Base-by-base conservation (phyloP, 192 early-diverging fungal genomes). In the Umbelopsis sp. region DNA sequence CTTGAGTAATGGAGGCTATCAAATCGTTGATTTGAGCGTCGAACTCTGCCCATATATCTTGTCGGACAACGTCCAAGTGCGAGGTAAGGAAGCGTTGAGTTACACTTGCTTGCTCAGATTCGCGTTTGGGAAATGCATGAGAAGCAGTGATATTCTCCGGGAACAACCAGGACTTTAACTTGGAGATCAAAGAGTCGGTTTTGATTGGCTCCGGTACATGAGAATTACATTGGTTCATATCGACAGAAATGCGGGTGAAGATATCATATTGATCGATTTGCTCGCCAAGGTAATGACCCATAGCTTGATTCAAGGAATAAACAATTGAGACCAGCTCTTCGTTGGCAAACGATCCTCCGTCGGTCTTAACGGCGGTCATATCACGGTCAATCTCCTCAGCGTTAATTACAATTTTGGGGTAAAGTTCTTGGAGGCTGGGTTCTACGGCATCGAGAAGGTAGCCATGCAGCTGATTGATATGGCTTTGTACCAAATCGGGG, bases 31-130 rank as follows among this genome's bases (percentile, higher is more conserved):
- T 30, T 18, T 30, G 27, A 18, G 30, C 55, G 33, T 61, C 55
- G 30, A 61, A 61, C 13, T 61, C 55, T 18, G 55, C 25, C 55
- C 55, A 61, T 16, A 61, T 61, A 27, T 61, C 55, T 30, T 61
- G 55, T 12, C 55, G 55, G 7, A 61, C 55, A 15, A 61, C 30
- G 30, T 61, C 55, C 55, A 61, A 61, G 33, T 61, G 55, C 16
- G 55, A 37, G 55, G 27, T 61, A 30, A 61, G 55, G 16, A 61
- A 61, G 7, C 55, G 55, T 30, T 61, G 27, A 1, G 55, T 61
- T 12, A 30, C 33, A 8, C 55, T 61, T 13, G 27, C 2, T 61
- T 61, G 27, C 2, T 16, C 55, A 33, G 21, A 27, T 4, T 10
- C 55, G 13, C 55, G 55, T 30, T 61, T 18, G 16, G 6, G 27